A percentile compares a stretch with the other conserved stretches of the same genome.
These are phyloP conservation scores for Penicillium janthinellum DNA, from an alignment of 2,329 filamentous ascomycete genomes.

Conservation along the genomic window DNA sequence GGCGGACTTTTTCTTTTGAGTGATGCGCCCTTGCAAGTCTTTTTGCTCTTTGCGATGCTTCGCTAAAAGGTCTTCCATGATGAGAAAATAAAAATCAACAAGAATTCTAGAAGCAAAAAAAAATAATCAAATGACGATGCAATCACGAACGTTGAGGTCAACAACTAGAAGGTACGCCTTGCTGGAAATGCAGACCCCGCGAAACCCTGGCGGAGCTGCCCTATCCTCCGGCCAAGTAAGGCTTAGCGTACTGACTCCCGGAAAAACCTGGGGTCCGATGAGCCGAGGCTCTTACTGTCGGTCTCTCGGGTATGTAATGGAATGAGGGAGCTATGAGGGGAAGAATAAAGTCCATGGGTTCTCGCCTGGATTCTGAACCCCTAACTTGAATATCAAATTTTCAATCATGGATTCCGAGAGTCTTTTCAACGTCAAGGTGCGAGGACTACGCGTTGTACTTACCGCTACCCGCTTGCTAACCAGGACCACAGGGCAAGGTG, in stretches of 20 bases:
- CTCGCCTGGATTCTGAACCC: slow-evolving; percentile 4
- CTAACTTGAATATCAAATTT: background rate
- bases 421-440: slow-evolving; percentile 63
- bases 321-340: slow-evolving; percentile 12
- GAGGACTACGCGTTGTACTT: slow-evolving; percentile 51
- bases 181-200: slow-evolving; percentile 26
- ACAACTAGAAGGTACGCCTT: background rate
- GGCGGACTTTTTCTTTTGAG: slow-evolving; percentile 94
- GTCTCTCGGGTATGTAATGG: slow-evolving; percentile 26
- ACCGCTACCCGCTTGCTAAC: slow-evolving; percentile 40
- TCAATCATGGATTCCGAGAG: slow-evolving; percentile 55
- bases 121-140: slow-evolving; percentile 10
- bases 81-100: background rate
- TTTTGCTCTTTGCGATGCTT: slow-evolving; percentile 86
- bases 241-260: slow-evolving; percentile 16
- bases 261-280: slow-evolving; percentile 19
- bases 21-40: slow-evolving; percentile 82
- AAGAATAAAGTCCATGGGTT: slow-evolving; percentile 11
- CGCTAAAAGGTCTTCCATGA: slow-evolving; percentile 74
- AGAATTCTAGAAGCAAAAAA: slow-evolving; percentile 3
- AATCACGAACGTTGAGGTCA: background rate
- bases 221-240: slow-evolving; percentile 26
- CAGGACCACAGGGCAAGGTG: slow-evolving; percentile 41
- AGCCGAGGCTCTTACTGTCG: slow-evolving; percentile 34
- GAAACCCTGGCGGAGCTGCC: slow-evolving; percentile 32